A percentile compares a stretch with the other conserved stretches of the same genome.
These are phyloP conservation scores for Trifolium dubium DNA, from an alignment of 306 rosid genomes.

Conservation along the genomic window DNA sequence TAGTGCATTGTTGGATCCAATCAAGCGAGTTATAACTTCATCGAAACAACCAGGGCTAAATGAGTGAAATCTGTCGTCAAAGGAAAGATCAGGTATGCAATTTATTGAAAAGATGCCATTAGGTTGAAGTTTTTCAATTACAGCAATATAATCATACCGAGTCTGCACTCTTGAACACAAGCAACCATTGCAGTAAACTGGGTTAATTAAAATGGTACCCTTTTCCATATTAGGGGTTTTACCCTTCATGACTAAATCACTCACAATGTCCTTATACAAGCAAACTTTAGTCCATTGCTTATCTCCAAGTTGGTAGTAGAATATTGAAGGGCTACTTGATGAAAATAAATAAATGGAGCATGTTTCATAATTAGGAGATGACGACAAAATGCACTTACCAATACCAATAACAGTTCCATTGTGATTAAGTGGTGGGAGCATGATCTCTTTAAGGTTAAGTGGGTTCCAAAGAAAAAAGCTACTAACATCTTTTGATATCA, in stretches of 20 bases:
- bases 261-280: not conserved
- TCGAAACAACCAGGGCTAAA: too few species aligned
- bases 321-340: not conserved
- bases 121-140: not conserved
- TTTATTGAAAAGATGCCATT: not conserved
- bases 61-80: too few species aligned
- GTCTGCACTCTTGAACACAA: not conserved
- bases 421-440: not conserved
- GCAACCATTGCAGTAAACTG: not conserved
- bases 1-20: not conserved
- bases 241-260: not conserved
- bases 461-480: slow-evolving; percentile 25
- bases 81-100: not conserved
- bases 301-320: slow-evolving; percentile 32
- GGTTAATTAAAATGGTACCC: not conserved
- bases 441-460: not conserved
- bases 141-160: fast-evolving
- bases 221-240: not conserved
- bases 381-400: not conserved
- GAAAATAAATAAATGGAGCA: slow-evolving; percentile 1
- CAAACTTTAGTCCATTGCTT: slow-evolving; percentile 4
- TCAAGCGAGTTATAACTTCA: not conserved
- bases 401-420: not conserved
- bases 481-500: not conserved
- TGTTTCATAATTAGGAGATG: not conserved